Evolutionary conservation across 2,329 filamentous ascomycete genomes (phyloP), one percentile per base, ranked within the genome.

Genomic region (Zymoseptoria ardabiliae): DNA sequence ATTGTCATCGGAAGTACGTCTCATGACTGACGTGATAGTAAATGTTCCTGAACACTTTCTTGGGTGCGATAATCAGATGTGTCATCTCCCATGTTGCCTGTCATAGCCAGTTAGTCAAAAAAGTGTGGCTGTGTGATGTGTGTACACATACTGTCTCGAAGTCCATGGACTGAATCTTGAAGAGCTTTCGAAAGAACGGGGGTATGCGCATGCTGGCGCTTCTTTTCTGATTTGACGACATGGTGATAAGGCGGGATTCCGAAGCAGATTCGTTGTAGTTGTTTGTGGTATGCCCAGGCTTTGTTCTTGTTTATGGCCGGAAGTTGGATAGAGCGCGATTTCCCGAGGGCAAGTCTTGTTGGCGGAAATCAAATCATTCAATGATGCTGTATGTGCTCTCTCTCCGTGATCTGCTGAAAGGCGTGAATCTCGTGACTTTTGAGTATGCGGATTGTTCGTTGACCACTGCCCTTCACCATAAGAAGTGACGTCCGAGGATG

Each of bases 91-190:
- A 88, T 66, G 87, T 82, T 20, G 85, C 85, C 70, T 71, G 56
- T 13, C 41, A 28, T 23, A 13, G 28, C 58, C 19, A 57, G 22
- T 61, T 41, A 21, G 22, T 55, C 13, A 21, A 13, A 9, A 9
- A 13, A 30, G 19, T 49, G 41, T 22, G 9, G 35, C 35, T 21
- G 35, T 7, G 28, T 41, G 28, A 23, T 13, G 22, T 9, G 21
- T 13, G 48, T 53, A 20, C 50, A 51, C 68, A 35, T 63, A 70
- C 70, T 79, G 87, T 86, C 71, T 88, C 85, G 70, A 88, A 88
- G 76, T 88, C 85, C 85, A 88, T 88, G 67, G 87, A 85, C 10
- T 85, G 85, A 69, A 88, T 88, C 72, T 88, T 88, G 79, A 88
- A 87, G 54, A 88, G 75, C 59, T 84, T 79, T 69, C 85, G 85